Base-by-base conservation (phyloP, 306 rosid species). In the Lagenaria siceraria region DNA sequence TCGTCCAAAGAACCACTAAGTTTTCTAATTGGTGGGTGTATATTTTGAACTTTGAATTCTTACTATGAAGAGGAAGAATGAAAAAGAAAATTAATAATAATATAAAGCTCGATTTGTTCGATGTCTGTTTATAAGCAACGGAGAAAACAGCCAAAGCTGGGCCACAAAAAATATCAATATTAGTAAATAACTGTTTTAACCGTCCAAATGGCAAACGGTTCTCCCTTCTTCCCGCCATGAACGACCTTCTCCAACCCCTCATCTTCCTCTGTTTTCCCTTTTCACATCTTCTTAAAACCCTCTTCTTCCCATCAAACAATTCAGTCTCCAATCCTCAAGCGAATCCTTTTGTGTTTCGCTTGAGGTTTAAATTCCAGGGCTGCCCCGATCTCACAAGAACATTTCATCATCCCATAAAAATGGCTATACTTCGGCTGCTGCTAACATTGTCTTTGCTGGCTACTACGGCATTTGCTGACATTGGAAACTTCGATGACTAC, bases 401-500 rank as follows among this genome's bases (percentile, higher is more conserved):
- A 43, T 10, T 43, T 49, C 55, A 51, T 51, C 55, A 51, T 5
- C 55, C 21, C 21, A 17, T 18, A 1, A 18, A 17, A 17, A 51
- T 51, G 55, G 9, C 8, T 51, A 17, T 1, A 6, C 55, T 17
- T 42, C n/a, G 80, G 1, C 38, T 19, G 31, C 83, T 73, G 22
- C 42, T 85, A 24, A 53, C 85, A 33, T 82, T 86, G 15, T 42
- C 85, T 8, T 80, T 71, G 51, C 77, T 70, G 59, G 78, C 75
- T 0, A 24, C 75, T 0, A 29, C 77, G 12, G 88, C 86, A 22
- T 49, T 77, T 29, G 89, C 84, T 22, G 79, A 82, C 66, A 4
- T 8, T 0, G 17, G 0, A 0, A 81, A 80, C 27, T 83, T 70
- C 38, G 92, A 90, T 73, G 15, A 62, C 4, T 93, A 90, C 82